phyloP scores from a whole-genome alignment of 2,329 filamentous ascomycete species.

The Dactylellina parvicollis region DNA sequence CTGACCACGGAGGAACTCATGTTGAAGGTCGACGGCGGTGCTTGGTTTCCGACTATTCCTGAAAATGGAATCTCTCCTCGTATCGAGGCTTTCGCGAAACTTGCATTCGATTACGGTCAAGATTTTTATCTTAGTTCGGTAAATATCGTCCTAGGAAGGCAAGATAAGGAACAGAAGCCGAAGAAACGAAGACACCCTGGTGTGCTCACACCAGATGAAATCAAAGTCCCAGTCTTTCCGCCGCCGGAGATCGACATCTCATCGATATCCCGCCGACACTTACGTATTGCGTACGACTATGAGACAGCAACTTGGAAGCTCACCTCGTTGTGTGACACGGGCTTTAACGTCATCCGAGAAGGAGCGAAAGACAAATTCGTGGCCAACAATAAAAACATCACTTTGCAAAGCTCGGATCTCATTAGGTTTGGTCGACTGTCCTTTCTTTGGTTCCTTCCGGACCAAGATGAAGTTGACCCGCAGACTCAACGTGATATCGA shows the following conservation, averaged over 20 bases:
- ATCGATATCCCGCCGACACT: conserved; percentile 27
- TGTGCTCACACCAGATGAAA: conserved; percentile 7
- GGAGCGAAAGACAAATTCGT: conserved; percentile 29
- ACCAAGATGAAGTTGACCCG: conserved; percentile 42
- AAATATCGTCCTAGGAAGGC: conserved; percentile 56
- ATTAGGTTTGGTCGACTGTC: conserved; percentile 43
- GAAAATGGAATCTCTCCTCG: conserved; percentile 18
- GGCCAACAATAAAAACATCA: conserved; percentile 20
- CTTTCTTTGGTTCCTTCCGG: conserved; percentile 54
- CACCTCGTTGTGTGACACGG: conserved; percentile 30
- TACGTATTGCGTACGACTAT: conserved; percentile 45
- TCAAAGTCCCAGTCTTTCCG: conserved; percentile 32
- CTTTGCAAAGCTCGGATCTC: conserved; percentile 14
- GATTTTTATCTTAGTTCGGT: conserved; percentile 57
- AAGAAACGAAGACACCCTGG: conserved; percentile 15
- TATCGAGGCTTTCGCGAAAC: conserved; percentile 57
- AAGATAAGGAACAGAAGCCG: conserved; percentile 48
- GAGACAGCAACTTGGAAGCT: conserved; percentile 25
- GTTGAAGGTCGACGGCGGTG: conserved; percentile 55
- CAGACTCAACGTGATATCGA: conserved; percentile 33
- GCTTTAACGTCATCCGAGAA: conserved; percentile 20
- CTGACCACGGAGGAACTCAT: conserved; percentile 17
- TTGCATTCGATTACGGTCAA: conserved; percentile 58
- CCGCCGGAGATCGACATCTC: conserved; percentile 12
- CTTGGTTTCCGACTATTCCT: conserved; percentile 43